phyloP scores from a whole-genome alignment of 331 rosid genomes.

The Arachis monticola region DNA sequence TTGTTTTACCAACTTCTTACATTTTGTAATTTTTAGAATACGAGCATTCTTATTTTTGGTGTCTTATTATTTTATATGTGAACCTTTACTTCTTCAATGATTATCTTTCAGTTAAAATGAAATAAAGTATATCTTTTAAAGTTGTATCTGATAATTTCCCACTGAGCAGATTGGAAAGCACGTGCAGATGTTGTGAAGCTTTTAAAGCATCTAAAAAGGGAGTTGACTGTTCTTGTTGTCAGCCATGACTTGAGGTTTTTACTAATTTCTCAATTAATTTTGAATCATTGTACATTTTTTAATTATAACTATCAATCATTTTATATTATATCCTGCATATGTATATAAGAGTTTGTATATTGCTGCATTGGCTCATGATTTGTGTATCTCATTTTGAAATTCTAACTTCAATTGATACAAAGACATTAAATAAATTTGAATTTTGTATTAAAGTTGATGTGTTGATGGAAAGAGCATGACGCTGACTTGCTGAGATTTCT shows the following conservation, averaged over 20 bases:
- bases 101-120: not conserved
- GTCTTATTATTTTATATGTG: conserved; percentile 6
- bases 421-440: not conserved
- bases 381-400: not conserved
- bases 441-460: not conserved
- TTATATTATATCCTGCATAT: conserved; percentile 1
- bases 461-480: not conserved
- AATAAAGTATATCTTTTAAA: conserved; percentile 10
- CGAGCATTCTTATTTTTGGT: conserved; percentile 2
- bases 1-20: not conserved
- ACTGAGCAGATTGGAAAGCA: conserved; percentile 87
- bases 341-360: not conserved
- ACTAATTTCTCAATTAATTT: conserved; percentile 20
- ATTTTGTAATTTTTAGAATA: not conserved
- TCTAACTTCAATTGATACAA: conserved; percentile 16
- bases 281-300: conserved; percentile 8
- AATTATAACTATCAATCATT: conserved; percentile 18
- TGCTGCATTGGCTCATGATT: conserved; percentile 2
- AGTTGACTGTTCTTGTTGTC: conserved; percentile 80
- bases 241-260: conserved; percentile 90
- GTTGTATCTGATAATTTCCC: conserved; percentile 30
- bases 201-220: conserved; percentile 77
- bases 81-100: conserved; percentile 25
- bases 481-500: conserved; percentile 1
- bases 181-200: conserved; percentile 93